A percentile compares a stretch with the other conserved stretches of the same genome.
These are phyloP conservation scores for Brachypodium distachyon DNA, from an alignment of 202 grass and related monocot genomes.

Conservation along the genomic window DNA sequence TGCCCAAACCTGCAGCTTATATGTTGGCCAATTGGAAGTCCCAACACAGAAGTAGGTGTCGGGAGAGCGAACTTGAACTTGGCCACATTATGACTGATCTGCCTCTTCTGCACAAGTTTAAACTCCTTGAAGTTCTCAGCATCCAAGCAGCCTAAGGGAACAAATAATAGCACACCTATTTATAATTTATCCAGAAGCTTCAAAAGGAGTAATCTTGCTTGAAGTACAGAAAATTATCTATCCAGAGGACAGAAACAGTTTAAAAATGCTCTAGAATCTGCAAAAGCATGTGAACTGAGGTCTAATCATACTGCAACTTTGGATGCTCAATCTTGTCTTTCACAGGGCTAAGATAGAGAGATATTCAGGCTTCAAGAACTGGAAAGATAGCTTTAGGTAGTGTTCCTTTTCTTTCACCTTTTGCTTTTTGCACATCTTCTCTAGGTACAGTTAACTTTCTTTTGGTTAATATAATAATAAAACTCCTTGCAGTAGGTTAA, in stretches of 20 bases:
- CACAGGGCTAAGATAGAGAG: too few relatives aligned
- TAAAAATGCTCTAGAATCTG: background rate
- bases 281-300: background rate
- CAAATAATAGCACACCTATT: background rate
- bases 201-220: background rate
- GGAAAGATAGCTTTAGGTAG: too few relatives aligned
- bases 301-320: too few relatives aligned
- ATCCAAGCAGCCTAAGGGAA: slow-evolving; percentile 62
- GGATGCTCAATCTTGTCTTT: too few relatives aligned
- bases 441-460: too few relatives aligned
- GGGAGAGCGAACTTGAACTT: slow-evolving; percentile 71
- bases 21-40: slow-evolving; percentile 85
- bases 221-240: background rate
- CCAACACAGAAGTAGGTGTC: slow-evolving; percentile 62
- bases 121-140: slow-evolving; percentile 79
- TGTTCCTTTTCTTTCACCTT: too few relatives aligned
- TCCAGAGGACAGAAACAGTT: background rate
- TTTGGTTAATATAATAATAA: too few relatives aligned
- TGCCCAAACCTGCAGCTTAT: slow-evolving; percentile 73
- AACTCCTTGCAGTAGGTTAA: too few relatives aligned
- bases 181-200: background rate
- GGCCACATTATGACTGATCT: slow-evolving; percentile 72
- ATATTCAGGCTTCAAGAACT: too few relatives aligned
- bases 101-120: slow-evolving; percentile 64
- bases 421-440: too few relatives aligned